Percentiles rank a stretch among this genome's conserved stretches.
Evolutionary conservation across 495 filamentous ascomycete species (phyloP).

Genomic region (Daldinia childiae): DNA sequence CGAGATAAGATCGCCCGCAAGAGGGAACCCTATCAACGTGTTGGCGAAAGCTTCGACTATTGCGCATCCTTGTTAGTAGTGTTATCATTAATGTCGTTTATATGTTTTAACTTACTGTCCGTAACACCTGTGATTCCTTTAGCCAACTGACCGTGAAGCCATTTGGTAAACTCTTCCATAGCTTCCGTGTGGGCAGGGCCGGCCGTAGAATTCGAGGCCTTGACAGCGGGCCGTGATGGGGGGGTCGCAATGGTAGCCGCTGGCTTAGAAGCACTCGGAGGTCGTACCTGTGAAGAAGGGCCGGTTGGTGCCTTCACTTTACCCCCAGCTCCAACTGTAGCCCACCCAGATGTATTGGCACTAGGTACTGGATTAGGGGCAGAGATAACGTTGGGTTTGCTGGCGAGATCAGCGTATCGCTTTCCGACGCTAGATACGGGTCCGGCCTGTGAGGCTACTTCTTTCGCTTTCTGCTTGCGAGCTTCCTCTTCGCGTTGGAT

Average conservation of each 20-base stretch:
- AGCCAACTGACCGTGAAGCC: constrained; percentile 79
- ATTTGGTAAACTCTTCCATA: constrained; percentile 91
- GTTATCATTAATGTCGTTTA: constrained; percentile 62
- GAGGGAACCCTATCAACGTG: constrained; percentile 75
- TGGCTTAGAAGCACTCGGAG: constrained; percentile 62
- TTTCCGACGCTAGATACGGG: constrained; percentile 71
- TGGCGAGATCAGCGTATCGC: constrained; percentile 93
- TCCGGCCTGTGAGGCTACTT: constrained; percentile 60
- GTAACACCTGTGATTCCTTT: constrained; percentile 58
- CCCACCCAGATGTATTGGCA: constrained; percentile 72
- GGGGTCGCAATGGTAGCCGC: constrained; percentile 22
- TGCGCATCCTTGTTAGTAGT: constrained; percentile 43
- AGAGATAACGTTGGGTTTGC: constrained; percentile 64
- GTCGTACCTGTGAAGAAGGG: constrained; percentile 64
- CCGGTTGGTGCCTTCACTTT: constrained; percentile 81
- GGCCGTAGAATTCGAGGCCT: constrained; percentile 53
- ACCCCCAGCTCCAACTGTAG: constrained; percentile 93
- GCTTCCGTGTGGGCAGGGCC: constrained; percentile 64
- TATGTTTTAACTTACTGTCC: constrained; percentile 60
- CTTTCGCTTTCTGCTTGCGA: constrained; percentile 79
- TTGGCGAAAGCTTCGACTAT: constrained; percentile 84
- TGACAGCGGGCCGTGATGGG: constrained; percentile 25
- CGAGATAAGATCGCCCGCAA: constrained; percentile 80
- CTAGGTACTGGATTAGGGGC: constrained; percentile 27
- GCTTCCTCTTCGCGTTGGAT: constrained; percentile 97